Base-by-base conservation (phyloP, 305 asterid genomes). In the Andrographis paniculata region DNA sequence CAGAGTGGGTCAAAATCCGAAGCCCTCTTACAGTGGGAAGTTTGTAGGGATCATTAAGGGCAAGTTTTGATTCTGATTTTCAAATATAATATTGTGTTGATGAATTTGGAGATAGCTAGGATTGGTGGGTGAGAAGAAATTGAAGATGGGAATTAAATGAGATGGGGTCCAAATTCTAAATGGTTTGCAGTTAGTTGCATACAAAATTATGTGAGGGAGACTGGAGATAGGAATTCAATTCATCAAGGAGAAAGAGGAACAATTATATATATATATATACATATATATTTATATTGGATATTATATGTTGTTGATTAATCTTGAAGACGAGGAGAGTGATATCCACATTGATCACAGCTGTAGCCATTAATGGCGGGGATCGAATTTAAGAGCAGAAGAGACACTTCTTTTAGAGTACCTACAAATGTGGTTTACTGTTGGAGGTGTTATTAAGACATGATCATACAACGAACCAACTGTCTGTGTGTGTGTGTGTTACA, bases 101-200 rank as follows among this genome's bases (percentile, higher is more conserved):
- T n/a, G n/a, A n/a, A n/a, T n/a, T n/a, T n/a, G n/a, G n/a, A n/a
- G n/a, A n/a, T 6, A 31, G 22, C 16, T 18, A 23, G 14, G 43
- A 47, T 35, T 14, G 52, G 53, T 63, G 42, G 48, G 38, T 30
- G 35, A 15, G 8, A 62, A 50, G 47, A 52, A 7, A 16, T 16
- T 22, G 49, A 6, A 27, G 36, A 14, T 19, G 18, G 45, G 38
- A 46, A 63, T 50, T 68, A 12, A 69, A 56, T 69, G 75, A 55
- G 37, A 13, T 38, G 63, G 70, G 67, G 65, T 44, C 71, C 71
- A 52, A 45, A 42, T n/a, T n/a, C n/a, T 46, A 46, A 47, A 55
- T 55, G 67, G 61, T 52, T 52, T 59, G 50, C 60, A 58, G 65
- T 62, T 63, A 58, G 65, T 62, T 63, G 60, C 56, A 50, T 42